A percentile compares a stretch with the other conserved stretches of the same genome.
Evolutionary conservation across 352 stramenopile species (phyloP).

Genomic region (Globisporangium apiculatum): DNA sequence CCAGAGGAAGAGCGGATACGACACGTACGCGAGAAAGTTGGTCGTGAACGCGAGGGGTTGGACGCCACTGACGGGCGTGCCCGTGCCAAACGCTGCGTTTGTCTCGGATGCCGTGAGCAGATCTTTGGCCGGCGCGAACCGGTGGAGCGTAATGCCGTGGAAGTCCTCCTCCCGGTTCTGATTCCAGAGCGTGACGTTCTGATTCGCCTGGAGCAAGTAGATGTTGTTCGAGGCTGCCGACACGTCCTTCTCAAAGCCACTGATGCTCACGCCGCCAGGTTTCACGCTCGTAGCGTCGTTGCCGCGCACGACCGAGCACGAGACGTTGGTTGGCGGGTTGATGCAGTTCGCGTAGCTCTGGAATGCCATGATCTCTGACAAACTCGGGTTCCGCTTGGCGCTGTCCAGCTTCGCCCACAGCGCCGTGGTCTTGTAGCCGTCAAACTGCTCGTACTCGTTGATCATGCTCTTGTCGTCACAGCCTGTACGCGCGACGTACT

Average conservation of each 20-base stretch:
- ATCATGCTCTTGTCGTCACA: constrained; percentile 51
- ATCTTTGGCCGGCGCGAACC: constrained; percentile 32
- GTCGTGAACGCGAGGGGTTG: constrained; percentile 39
- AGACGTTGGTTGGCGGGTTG: constrained; percentile 36
- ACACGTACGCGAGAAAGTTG: constrained; percentile 53
- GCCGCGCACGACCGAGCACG: constrained; percentile 42
- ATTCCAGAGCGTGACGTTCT: constrained; percentile 57
- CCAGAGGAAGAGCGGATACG: constrained; percentile 54
- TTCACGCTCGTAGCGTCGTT: constrained; percentile 43
- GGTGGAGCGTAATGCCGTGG: constrained; percentile 39
- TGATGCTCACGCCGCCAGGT: constrained; percentile 37
- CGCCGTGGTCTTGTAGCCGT: constrained; percentile 28
- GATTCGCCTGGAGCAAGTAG: constrained; percentile 44
- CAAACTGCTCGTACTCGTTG: constrained; percentile 47
- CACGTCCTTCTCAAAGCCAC: constrained; percentile 37
- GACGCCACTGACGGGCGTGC: constrained; percentile 37
- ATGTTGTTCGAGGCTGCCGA: constrained; percentile 29
- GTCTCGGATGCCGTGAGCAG: constrained; percentile 21
- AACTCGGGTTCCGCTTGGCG: constrained; percentile 34
- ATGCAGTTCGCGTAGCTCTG: constrained; percentile 46
- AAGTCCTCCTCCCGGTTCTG: constrained; percentile 31
- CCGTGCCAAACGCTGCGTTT: constrained; percentile 33
- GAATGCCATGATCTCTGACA: constrained; percentile 39
- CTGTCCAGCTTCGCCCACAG: constrained; percentile 36
- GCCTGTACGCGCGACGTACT: constrained; percentile 37